Percentiles rank a stretch among this genome's conserved stretches.
Conservation (phyloP, 768 basidiomycete genomes). For the Pulveroboletus sp. region DNA sequence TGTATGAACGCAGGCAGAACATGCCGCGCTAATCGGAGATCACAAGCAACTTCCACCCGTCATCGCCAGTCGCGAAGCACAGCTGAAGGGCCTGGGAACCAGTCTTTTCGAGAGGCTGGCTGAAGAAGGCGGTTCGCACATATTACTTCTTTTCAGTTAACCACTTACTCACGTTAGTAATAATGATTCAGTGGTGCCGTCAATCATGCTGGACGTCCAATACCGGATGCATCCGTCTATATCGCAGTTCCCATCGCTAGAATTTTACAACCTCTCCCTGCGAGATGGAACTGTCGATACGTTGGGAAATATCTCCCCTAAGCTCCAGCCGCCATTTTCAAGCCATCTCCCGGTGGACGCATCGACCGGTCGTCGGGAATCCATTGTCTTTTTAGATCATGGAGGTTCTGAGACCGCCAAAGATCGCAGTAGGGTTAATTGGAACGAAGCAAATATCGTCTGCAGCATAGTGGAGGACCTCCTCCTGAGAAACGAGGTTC, state of each 20-base stretch:
- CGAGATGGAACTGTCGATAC: slow-evolving; percentile 71
- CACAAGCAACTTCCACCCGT: slow-evolving; percentile 94
- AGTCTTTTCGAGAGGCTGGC: slow-evolving; percentile 89
- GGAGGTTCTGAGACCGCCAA: slow-evolving; percentile 59
- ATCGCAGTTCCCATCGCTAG: slow-evolving; percentile 77
- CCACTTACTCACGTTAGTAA: slow-evolving; percentile 7
- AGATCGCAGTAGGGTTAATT: slow-evolving; percentile 73
- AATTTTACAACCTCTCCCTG: slow-evolving; percentile 74
- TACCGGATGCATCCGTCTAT: slow-evolving; percentile 95
- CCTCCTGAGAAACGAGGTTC: slow-evolving; percentile 66
- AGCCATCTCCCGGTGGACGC: slow-evolving; percentile 42
- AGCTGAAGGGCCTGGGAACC: slow-evolving; percentile 64
- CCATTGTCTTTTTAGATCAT: slow-evolving; percentile 84
- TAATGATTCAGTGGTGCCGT: slow-evolving; percentile 60
- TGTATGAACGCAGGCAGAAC: slow-evolving; percentile 53
- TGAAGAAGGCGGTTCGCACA: slow-evolving; percentile 75
- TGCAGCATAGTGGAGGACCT: slow-evolving; percentile 81
- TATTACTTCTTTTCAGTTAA: slow-evolving; percentile 11
- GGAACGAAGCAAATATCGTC: slow-evolving; percentile 73
- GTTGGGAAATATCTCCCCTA: slow-evolving; percentile 41
- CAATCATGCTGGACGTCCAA: slow-evolving; percentile 90
- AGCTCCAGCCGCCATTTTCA: slow-evolving; percentile 60
- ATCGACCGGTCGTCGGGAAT: slow-evolving; percentile 41
- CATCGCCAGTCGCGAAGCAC: slow-evolving; percentile 73
- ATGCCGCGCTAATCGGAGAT: slow-evolving; percentile 90